Conservation (phyloP, 2,329 filamentous ascomycete genomes). For the Exophiala xenobiotica region DNA sequence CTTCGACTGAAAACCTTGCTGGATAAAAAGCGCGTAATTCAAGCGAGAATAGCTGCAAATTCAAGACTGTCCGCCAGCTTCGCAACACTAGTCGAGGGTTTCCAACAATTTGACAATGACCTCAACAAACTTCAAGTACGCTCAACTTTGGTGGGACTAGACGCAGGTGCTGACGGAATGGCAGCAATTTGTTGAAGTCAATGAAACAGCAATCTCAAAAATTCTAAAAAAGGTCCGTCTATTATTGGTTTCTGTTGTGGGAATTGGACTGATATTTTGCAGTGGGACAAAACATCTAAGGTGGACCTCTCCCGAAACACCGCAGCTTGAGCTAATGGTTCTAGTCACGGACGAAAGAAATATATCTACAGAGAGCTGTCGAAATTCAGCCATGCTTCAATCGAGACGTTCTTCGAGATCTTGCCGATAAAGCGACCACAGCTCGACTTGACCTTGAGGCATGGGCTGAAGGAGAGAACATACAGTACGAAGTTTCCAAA, state of each 20-base stretch:
- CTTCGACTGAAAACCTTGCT: constrained; percentile 86
- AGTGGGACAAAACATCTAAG: constrained; percentile 99
- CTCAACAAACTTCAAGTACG: constrained; percentile 82
- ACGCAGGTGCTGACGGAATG: constrained; percentile 7
- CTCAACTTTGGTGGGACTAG: constrained; percentile 2
- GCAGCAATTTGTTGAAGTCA: constrained; percentile 95
- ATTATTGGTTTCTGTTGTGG: constrained; percentile 15
- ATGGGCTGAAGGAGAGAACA: constrained; percentile 94
- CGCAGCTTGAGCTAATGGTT: constrained; percentile 34
- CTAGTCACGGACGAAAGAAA: constrained; percentile 90
- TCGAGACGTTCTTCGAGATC: constrained; percentile 89
- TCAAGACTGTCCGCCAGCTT: constrained; percentile 91
- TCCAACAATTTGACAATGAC: constrained; percentile 95
- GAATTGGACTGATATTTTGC: constrained; percentile 33
- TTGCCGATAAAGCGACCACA: constrained; percentile 96
- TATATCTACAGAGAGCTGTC: constrained; percentile 92
- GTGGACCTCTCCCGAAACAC: constrained; percentile 40
- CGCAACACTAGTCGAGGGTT: constrained; percentile 91
- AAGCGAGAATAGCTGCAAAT: constrained; percentile 71
- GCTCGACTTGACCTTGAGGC: constrained; percentile 90
- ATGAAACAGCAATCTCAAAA: constrained; percentile 96
- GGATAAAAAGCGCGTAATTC: constrained; percentile 90
- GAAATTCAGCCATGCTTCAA: constrained; percentile 99
- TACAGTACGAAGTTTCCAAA: constrained; percentile 67
- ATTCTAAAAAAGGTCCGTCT: constrained; percentile 83